These are phyloP conservation scores for Paecilomyces formosus DNA, from an alignment of 2,329 filamentous ascomycete genomes.

Conservation along the genomic window DNA sequence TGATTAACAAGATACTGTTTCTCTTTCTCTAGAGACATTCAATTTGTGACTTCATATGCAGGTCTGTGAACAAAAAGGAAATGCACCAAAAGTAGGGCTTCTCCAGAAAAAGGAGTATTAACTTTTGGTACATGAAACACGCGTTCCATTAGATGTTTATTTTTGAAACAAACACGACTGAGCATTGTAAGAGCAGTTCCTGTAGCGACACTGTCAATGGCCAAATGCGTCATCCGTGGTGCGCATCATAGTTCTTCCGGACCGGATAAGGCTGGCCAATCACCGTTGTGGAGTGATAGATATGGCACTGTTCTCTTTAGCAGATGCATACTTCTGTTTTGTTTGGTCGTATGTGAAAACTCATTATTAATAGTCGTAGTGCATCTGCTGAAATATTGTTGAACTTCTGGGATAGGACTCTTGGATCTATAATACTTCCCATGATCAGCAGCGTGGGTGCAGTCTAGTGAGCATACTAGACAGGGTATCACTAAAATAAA, in stretches of 20 bases:
- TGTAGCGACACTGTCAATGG: background rate
- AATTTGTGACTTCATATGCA: background rate
- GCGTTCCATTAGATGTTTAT: background rate
- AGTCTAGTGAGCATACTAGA: too few species aligned
- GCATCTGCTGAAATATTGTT: too few species aligned
- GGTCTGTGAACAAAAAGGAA: background rate
- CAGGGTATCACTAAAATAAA: too few species aligned
- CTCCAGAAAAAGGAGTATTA: background rate
- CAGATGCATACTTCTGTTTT: background rate
- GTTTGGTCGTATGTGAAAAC: background rate
- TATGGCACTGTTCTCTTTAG: background rate
- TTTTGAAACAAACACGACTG: background rate
- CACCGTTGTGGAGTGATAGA: background rate
- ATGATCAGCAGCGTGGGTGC: too few species aligned
- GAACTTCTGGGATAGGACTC: too few species aligned
- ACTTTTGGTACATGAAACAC: background rate
- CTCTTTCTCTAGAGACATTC: background rate
- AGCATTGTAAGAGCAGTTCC: background rate
- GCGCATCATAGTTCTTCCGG: background rate
- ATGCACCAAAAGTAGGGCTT: background rate
- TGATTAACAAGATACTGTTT: background rate
- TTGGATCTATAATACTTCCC: too few species aligned
- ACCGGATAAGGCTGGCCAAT: slow-evolving; percentile 1
- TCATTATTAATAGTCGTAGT: background rate
- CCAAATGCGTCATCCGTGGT: background rate